phyloP scores from a whole-genome alignment of 169 alveolate genomes.

The Plasmodium malariae region DNA sequence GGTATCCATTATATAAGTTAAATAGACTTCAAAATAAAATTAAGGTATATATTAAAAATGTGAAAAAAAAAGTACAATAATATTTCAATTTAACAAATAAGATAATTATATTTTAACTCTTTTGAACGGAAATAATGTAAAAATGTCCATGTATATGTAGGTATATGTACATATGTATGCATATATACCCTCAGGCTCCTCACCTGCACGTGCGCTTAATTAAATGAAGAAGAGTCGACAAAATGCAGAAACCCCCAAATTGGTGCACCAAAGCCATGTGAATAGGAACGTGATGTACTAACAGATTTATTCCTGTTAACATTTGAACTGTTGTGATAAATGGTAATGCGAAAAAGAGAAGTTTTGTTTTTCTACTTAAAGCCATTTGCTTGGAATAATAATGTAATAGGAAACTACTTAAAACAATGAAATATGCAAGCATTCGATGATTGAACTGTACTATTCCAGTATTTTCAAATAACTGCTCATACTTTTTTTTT shows the following conservation, averaged over 20 bases:
- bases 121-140: background rate
- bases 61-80: too few species aligned
- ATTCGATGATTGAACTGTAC: conserved; percentile 91
- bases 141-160: background rate
- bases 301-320: conserved; percentile 79
- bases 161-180: background rate
- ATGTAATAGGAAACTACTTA: conserved; percentile 63
- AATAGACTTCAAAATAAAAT: too few species aligned
- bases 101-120: too few species aligned
- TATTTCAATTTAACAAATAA: too few species aligned
- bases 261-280: conserved; percentile 85
- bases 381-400: conserved; percentile 37
- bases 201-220: conserved; percentile 19
- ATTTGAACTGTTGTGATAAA: conserved; percentile 81
- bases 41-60: too few species aligned
- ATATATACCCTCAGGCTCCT: background rate
- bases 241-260: conserved; percentile 81
- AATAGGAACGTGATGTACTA: conserved; percentile 84
- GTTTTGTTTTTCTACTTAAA: conserved; percentile 73
- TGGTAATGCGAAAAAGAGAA: conserved; percentile 80
- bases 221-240: conserved; percentile 80
- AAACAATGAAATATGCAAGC: conserved; percentile 83
- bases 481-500: conserved; percentile 68
- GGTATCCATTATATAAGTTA: too few species aligned
- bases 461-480: conserved; percentile 87